phyloP scores from a whole-genome alignment of 306 rosid genomes.

The Cucumis hystrix region DNA sequence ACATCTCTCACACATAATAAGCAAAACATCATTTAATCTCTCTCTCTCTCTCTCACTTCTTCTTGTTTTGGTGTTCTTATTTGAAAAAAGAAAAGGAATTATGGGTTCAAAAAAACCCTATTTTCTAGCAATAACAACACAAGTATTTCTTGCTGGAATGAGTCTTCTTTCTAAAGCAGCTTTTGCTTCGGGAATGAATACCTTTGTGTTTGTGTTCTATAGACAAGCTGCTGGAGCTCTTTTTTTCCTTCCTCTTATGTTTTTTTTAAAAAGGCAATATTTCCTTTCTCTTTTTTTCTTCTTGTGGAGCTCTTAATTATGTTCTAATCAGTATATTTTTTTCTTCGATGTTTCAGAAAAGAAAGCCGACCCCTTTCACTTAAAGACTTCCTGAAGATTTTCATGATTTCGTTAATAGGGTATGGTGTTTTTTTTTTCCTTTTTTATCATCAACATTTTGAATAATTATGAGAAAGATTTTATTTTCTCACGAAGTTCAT shows the following conservation, averaged over 20 bases:
- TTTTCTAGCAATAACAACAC: neutral
- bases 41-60: no score
- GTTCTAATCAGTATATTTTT: neutral
- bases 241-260: neutral
- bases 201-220: constrained; percentile 5
- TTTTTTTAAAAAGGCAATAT: neutral
- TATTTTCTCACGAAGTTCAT: no score
- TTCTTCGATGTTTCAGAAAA: constrained; percentile 9
- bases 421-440: constrained; percentile 4
- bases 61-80: no score
- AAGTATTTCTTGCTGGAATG: constrained; percentile 3
- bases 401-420: constrained; percentile 54
- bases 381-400: constrained; percentile 42
- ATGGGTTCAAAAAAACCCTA: constrained; percentile 13
- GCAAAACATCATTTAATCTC: no score
- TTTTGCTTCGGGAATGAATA: constrained; percentile 24
- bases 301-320: neutral
- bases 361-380: constrained; percentile 50
- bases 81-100: no score
- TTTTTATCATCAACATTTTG: no score
- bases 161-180: constrained; percentile 10
- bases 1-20: no score
- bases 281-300: neutral
- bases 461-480: no score
- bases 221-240: constrained; percentile 2